A percentile compares a stretch with the other conserved stretches of the same genome.
These are phyloP conservation scores for Erodium trifolium DNA, from an alignment of 441 rosid genomes.

Conservation along the genomic window DNA sequence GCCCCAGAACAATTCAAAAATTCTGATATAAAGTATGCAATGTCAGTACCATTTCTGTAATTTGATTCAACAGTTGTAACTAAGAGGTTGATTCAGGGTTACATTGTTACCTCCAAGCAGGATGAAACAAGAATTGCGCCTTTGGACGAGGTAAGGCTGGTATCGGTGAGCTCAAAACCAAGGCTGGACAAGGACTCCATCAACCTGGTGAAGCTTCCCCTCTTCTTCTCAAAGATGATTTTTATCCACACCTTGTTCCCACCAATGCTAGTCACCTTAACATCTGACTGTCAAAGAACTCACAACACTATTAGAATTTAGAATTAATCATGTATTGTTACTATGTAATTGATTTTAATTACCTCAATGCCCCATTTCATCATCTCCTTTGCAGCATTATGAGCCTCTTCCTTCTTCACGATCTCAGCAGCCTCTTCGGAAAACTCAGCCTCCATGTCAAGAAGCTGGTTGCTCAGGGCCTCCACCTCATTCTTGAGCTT, in stretches of 20 bases:
- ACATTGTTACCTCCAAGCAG: conserved; percentile 36
- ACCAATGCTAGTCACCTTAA: conserved; percentile 40
- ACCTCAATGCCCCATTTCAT: conserved; percentile 47
- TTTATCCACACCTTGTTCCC: conserved; percentile 57
- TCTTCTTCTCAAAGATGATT: conserved; percentile 47
- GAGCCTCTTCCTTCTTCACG: conserved; percentile 3
- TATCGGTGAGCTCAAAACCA: conserved; percentile 52
- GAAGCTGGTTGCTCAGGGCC: conserved; percentile 43
- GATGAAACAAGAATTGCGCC: conserved; percentile 53
- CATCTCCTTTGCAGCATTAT: conserved; percentile 36
- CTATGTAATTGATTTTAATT: neutral
- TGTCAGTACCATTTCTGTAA: no score
- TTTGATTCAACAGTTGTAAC: no score
- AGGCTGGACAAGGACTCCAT: conserved; percentile 42
- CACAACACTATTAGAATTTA: neutral
- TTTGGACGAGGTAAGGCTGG: conserved; percentile 38
- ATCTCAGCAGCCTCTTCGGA: conserved; percentile 19
- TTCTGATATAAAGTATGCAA: no score
- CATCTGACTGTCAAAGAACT: conserved; percentile 38
- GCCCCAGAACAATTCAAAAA: no score
- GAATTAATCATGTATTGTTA: neutral
- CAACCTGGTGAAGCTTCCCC: conserved; percentile 43
- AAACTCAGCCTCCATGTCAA: conserved; percentile 36
- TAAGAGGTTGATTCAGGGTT: neutral
- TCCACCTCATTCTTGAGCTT: conserved; percentile 43